These are phyloP conservation scores for Conticribra weissflogii DNA, from an alignment of 108 stramenopile genomes.

Conservation along the genomic window DNA sequence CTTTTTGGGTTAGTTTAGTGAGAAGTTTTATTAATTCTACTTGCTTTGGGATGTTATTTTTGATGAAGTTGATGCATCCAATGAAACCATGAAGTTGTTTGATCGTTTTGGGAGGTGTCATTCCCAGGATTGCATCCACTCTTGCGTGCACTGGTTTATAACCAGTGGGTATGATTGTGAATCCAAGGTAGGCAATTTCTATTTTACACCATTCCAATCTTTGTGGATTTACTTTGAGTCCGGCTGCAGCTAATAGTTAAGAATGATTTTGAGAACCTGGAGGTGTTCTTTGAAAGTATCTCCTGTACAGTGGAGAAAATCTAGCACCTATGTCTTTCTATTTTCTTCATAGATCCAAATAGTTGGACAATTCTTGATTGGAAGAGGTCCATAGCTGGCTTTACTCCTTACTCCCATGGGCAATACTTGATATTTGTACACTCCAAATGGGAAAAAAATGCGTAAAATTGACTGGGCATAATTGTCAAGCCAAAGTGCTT, in stretches of 20 bases:
- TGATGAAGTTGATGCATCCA: constrained; percentile 38
- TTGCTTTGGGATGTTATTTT: constrained; percentile 31
- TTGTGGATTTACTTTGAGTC: background rate
- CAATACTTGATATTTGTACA: too few species aligned
- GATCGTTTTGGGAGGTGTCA: background rate
- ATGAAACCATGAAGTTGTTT: constrained; percentile 22
- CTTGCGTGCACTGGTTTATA: background rate
- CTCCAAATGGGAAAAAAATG: constrained; percentile 12
- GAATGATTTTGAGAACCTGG: background rate
- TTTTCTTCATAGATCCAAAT: constrained; percentile 6
- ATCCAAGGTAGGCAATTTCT: constrained; percentile 30
- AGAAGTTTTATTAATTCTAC: background rate
- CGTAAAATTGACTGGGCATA: background rate
- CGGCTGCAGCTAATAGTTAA: background rate
- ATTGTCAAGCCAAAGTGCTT: constrained; percentile 1
- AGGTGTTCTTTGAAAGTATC: background rate
- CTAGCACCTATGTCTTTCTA: constrained; percentile 1
- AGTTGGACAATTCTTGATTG: too few species aligned
- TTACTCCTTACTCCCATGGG: too few species aligned
- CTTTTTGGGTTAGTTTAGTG: constrained; percentile 2
- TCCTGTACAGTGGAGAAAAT: constrained; percentile 11
- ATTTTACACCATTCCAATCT: constrained; percentile 6
- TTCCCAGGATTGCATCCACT: background rate
- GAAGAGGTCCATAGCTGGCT: too few species aligned
- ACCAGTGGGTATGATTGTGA: constrained; percentile 6